phyloP scores from a whole-genome alignment of 768 basidiomycete genomes.

The Phlegmacium glaucopus region DNA sequence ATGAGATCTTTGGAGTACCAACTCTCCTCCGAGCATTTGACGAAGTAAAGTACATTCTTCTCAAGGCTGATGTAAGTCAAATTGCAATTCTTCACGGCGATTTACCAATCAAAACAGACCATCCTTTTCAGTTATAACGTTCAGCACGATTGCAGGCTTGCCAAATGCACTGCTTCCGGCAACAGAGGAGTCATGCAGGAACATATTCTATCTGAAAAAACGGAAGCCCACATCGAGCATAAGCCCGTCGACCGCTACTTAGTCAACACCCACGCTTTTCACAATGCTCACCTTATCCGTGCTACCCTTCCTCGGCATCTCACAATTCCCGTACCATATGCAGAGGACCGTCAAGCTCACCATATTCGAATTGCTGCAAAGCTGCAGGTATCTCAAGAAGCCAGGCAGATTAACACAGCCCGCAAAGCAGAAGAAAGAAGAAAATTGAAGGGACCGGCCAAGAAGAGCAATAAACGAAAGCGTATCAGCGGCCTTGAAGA shows the following conservation, averaged over 20 bases:
- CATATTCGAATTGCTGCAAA: too few species aligned
- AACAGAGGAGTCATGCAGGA: constrained; percentile 10
- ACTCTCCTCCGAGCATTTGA: too few species aligned
- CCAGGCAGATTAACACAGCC: too few species aligned
- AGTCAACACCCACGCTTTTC: constrained; percentile 18
- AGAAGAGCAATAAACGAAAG: too few species aligned
- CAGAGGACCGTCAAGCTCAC: constrained; percentile 7
- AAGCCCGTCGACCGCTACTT: constrained; percentile 8
- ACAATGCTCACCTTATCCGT: constrained; percentile 15
- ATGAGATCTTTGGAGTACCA: not conserved
- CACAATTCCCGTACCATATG: constrained; percentile 4
- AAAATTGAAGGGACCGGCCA: too few species aligned
- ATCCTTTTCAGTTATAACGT: constrained; percentile 17
- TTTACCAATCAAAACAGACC: too few species aligned
- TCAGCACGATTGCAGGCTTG: constrained; percentile 18
- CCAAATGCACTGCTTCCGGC: constrained; percentile 13
- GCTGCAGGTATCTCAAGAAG: too few species aligned
- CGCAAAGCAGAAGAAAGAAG: too few species aligned
- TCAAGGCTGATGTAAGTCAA: not conserved
- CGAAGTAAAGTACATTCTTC: not conserved
- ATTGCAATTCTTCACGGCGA: not conserved
- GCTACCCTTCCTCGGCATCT: constrained; percentile 7
- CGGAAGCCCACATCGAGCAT: constrained; percentile 10
- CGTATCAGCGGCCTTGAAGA: too few species aligned
- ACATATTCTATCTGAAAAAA: constrained; percentile 4